These are phyloP conservation scores for Nakaseomyces delphensis DNA, from an alignment of 1,139 yeast species.

Conservation along the genomic window DNA sequence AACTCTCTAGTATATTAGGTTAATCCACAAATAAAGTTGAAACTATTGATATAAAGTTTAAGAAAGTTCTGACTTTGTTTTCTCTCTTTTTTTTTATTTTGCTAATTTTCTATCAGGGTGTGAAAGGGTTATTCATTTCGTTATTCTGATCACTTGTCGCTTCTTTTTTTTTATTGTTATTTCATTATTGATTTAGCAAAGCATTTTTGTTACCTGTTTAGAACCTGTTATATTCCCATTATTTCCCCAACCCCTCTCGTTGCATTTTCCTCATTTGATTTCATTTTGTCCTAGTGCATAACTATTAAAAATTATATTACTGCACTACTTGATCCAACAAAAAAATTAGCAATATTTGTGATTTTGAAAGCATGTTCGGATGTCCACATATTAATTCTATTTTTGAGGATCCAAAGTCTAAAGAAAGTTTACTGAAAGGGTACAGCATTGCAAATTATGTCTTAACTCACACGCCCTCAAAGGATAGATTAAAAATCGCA, in stretches of 20 bases:
- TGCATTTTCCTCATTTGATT: no score
- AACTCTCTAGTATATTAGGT: no score
- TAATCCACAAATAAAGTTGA: not conserved
- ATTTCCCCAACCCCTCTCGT: no score
- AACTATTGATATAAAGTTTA: no score
- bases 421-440: constrained; percentile 24
- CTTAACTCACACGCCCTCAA: constrained; percentile 17
- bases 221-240: no score
- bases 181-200: no score
- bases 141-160: not conserved
- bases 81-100: not conserved
- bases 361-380: not conserved
- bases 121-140: not conserved
- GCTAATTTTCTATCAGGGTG: not conserved
- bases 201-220: no score
- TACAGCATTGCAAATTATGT: constrained; percentile 25
- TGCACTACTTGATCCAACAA: no score
- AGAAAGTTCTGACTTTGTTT: no score
- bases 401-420: constrained; percentile 22
- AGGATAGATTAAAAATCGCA: constrained; percentile 18
- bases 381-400: constrained; percentile 23
- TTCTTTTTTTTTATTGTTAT: no score
- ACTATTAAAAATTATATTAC: no score
- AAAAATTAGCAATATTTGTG: not conserved
- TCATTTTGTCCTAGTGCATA: no score